These are phyloP conservation scores for Gonium pectorale DNA, from an alignment of 139 green algal species.

Conservation along the genomic window DNA sequence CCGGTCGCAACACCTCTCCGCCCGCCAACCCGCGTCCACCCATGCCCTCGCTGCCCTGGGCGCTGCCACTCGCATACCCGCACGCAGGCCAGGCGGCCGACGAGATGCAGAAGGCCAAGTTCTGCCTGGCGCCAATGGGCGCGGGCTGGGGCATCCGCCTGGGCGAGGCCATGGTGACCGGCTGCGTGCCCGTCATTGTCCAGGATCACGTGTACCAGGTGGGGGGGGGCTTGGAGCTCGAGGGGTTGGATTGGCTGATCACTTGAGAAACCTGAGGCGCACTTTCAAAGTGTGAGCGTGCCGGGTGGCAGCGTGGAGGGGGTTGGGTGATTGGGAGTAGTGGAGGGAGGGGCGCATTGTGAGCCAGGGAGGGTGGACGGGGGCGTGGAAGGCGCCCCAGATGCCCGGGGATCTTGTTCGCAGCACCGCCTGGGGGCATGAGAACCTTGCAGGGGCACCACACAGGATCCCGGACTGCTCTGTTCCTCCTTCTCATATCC, in stretches of 20 bases:
- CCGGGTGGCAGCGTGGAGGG: neutral
- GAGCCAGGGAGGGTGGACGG: neutral
- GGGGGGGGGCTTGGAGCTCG: no score
- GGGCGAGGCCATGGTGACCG: constrained; percentile 7
- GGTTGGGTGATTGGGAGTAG: no score
- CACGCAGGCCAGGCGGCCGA: neutral
- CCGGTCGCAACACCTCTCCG: no score
- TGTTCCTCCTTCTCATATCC: no score
- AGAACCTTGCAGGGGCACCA: neutral
- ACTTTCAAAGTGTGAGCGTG: neutral
- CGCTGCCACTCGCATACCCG: no score
- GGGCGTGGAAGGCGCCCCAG: no score
- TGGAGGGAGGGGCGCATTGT: neutral
- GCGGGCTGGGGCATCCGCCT: constrained; percentile 40
- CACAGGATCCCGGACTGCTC: neutral
- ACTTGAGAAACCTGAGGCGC: no score
- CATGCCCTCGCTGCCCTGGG: neutral
- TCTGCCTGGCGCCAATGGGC: constrained; percentile 41
- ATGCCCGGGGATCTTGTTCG: no score
- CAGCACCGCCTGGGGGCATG: no score
- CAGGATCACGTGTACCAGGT: constrained; percentile 49
- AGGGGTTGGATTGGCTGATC: no score
- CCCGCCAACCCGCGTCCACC: no score
- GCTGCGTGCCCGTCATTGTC: constrained; percentile 38
- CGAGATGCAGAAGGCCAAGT: constrained; percentile 2